A percentile compares a stretch with the other conserved stretches of the same genome.
These are phyloP conservation scores for Veloboletus limbatus DNA, from an alignment of 1,284 basidiomycete species.

Conservation along the genomic window DNA sequence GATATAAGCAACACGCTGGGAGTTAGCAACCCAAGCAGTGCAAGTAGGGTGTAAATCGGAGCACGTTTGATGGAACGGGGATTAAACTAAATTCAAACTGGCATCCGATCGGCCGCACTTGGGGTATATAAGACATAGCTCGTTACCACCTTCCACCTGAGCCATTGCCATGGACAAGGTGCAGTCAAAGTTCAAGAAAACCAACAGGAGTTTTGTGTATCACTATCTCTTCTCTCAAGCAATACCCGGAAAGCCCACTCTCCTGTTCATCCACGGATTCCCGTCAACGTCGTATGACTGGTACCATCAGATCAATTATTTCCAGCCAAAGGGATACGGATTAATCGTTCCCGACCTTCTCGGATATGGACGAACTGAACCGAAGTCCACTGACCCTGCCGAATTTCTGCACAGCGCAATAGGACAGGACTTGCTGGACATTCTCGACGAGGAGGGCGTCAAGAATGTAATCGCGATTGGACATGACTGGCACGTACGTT, in stretches of 20 bases:
- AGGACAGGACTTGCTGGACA: conserved; percentile 41
- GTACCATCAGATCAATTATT: conserved; percentile 43
- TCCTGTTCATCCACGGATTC: conserved; percentile 48
- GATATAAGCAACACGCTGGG: not conserved
- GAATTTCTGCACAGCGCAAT: conserved; percentile 41
- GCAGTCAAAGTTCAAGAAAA: conserved; percentile 25
- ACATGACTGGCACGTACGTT: conserved; percentile 43
- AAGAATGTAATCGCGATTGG: conserved; percentile 39
- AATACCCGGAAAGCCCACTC: conserved; percentile 32
- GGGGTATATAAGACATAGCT: conserved; percentile 15
- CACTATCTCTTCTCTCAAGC: conserved; percentile 32
- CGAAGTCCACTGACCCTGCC: conserved; percentile 39
- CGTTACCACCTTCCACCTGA: not conserved
- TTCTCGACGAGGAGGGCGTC: conserved; percentile 40
- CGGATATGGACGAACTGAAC: conserved; percentile 46
- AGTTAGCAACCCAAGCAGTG: conserved; percentile 20
- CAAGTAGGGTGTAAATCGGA: conserved; percentile 16
- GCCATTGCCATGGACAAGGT: conserved; percentile 29
- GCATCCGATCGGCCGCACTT: conserved; percentile 19
- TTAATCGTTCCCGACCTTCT: conserved; percentile 50
- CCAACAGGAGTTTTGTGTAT: conserved; percentile 27
- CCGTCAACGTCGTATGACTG: conserved; percentile 45
- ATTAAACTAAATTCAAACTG: conserved; percentile 14
- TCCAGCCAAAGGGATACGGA: conserved; percentile 44
- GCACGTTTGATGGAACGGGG: conserved; percentile 18